Evolutionary conservation across 139 green algal species (phyloP), one percentile per base, ranked within the genome.

Genomic region (Chlamydomonas asymmetrica): DNA sequence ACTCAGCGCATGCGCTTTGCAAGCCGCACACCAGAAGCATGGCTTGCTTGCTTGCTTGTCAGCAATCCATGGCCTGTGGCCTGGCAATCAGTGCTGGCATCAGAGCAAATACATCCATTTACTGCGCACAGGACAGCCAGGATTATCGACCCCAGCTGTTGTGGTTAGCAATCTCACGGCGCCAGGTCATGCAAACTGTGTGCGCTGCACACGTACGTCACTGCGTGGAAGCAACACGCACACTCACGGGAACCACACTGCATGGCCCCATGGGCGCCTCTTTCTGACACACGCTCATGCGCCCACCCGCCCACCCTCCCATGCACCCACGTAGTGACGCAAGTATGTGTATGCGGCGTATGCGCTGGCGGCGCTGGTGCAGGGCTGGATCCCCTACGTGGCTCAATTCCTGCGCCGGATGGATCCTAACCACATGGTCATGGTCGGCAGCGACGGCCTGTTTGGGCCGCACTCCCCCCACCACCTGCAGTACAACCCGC

Each of bases 361-460:
- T n/a, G 49, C 22, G 49, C 49, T n/a, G 49, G 49, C 20, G 18
- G 49, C 49, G 22, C 20, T 18, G 41, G n/a, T 40, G 20, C 66
- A 85, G 79, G 63, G 31, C 0, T 85, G 80, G 80, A 54, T 85
- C 32, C 74, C 80, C 7, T 85, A 81, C 61, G 67, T 78, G 69
- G 74, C 80, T 6, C 69, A 63, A 35, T 77, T 76, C 40, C 63
- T 85, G 43, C 73, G 80, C 25, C 10, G 25, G 2, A 76, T 76
- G 70, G 70, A 76, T n/a, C 70, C 70, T 57, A 76, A 76, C 70
- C 70, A 76, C 39, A 56, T 76, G 31, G 67, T 76, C 40, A 50
- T 68, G 40, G 38, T 40, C 32, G 70, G 70, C 20, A 56, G 66
- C 5, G 70, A 80, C 22, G 80, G 80, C 29, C 62, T 81, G 29